A percentile compares a stretch with the other conserved stretches of the same genome.
Conservation (phyloP, 2,329 filamentous ascomycete genomes). For the Xylariales sp. region DNA sequence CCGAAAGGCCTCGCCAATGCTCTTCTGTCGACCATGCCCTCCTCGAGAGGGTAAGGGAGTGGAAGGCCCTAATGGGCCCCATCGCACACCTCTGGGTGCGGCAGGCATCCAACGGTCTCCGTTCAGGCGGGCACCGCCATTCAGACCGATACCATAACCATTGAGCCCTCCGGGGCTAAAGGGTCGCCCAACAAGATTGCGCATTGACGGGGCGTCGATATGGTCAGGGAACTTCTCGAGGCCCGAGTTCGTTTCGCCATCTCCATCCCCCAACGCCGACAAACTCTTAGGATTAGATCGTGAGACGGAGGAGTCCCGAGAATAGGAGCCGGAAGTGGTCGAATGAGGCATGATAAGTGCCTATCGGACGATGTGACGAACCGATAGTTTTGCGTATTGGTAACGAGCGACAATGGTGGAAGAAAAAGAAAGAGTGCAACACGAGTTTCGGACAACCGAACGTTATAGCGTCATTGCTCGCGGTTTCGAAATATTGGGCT, state of each 20-base stretch:
- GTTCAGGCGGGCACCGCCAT: constrained; percentile 46
- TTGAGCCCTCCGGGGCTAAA: constrained; percentile 47
- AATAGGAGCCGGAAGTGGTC: constrained; percentile 48
- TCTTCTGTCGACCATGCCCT: constrained; percentile 74
- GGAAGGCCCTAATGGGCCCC: constrained; percentile 44
- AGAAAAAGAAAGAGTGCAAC: constrained; percentile 29
- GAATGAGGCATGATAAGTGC: constrained; percentile 49
- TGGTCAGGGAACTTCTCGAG: constrained; percentile 53
- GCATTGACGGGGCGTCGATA: constrained; percentile 50
- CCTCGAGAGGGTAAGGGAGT: constrained; percentile 44
- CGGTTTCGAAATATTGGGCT: constrained; percentile 18
- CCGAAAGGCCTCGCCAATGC: constrained; percentile 86
- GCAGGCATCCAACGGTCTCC: constrained; percentile 50
- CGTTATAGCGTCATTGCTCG: constrained; percentile 46
- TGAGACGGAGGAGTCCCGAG: constrained; percentile 49
- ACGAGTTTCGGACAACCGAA: constrained; percentile 39
- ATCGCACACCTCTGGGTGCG: constrained; percentile 47
- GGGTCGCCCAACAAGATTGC: constrained; percentile 44
- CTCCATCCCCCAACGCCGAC: constrained; percentile 37
- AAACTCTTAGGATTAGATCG: constrained; percentile 45
- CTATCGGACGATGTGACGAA: constrained; percentile 32
- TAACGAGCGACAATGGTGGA: constrained; percentile 48
- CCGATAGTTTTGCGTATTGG: constrained; percentile 29
- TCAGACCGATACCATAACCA: constrained; percentile 49
- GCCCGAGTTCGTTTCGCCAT: constrained; percentile 45